Evolutionary conservation across 768 basidiomycete species (phyloP).

Genomic region (Leccinum rimulosum): DNA sequence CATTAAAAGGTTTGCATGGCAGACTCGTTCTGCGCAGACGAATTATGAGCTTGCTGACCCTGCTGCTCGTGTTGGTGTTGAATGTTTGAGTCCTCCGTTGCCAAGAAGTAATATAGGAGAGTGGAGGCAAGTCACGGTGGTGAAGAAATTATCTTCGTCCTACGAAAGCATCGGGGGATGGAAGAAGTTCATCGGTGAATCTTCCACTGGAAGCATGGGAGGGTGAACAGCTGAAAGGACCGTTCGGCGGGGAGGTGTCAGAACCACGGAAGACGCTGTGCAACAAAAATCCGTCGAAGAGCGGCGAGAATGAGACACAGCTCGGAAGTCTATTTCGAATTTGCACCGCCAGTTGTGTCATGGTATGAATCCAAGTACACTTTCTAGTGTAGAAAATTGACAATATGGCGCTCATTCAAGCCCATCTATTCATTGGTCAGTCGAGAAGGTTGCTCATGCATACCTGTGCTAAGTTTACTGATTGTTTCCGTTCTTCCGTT

Average conservation of each 20-base stretch:
- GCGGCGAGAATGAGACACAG: slow-evolving; percentile 55
- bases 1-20: slow-evolving; percentile 34
- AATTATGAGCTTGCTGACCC: slow-evolving; percentile 10
- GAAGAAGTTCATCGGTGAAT: slow-evolving; percentile 73
- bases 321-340: slow-evolving; percentile 30
- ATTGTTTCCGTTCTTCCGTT: no score
- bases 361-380: no score
- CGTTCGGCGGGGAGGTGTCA: slow-evolving; percentile 69
- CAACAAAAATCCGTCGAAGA: slow-evolving; percentile 64
- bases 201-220: slow-evolving; percentile 62
- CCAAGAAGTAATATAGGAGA: slow-evolving; percentile 48
- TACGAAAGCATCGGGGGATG: slow-evolving; percentile 60
- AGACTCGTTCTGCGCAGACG: slow-evolving; percentile 29
- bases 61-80: slow-evolving; percentile 13
- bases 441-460: no score
- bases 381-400: no score
- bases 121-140: no score
- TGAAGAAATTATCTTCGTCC: slow-evolving; percentile 63
- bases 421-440: no score
- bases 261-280: slow-evolving; percentile 56
- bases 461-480: no score
- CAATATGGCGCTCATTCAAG: no score
- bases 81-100: slow-evolving; percentile 29
- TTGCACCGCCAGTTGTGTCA: no score
- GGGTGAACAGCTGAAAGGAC: slow-evolving; percentile 64